phyloP scores from a whole-genome alignment of 352 stramenopile species.

The Thraustotheca clavata region DNA sequence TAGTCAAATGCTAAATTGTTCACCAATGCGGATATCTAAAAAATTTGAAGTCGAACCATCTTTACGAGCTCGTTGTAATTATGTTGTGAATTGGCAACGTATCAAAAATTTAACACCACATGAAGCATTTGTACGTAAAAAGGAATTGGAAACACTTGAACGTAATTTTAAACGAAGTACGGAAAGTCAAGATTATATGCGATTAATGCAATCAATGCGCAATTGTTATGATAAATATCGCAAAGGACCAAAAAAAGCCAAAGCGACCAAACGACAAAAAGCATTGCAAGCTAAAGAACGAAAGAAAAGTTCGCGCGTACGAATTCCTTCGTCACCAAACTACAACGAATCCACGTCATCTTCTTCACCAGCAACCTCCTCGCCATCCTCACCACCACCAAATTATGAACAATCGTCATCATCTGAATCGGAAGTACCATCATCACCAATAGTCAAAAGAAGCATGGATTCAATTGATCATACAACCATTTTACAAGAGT shows the following conservation, averaged over 20 bases:
- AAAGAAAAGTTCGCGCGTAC: not conserved
- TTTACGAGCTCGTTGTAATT: slow-evolving; percentile 6
- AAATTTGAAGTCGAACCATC: slow-evolving; percentile 19
- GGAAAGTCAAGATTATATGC: slow-evolving; percentile 4
- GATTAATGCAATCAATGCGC: slow-evolving; percentile 5
- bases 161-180: slow-evolving; percentile 3
- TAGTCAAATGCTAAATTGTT: slow-evolving; percentile 17
- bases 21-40: slow-evolving; percentile 19
- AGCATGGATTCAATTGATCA: not conserved
- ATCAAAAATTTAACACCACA: slow-evolving; percentile 15
- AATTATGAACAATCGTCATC: not conserved
- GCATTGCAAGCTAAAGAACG: not conserved
- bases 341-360: not conserved
- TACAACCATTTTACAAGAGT: not conserved
- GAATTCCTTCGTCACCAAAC: not conserved
- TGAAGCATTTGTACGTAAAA: slow-evolving; percentile 2
- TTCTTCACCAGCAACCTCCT: not conserved
- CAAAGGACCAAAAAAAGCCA: not conserved
- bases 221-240: slow-evolving; percentile 1
- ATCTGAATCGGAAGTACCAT: too few species aligned
- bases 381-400: not conserved
- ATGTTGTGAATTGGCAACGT: slow-evolving; percentile 15
- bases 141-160: slow-evolving; percentile 17
- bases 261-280: not conserved
- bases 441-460: too few species aligned